Base-by-base conservation (phyloP, 2,329 filamentous ascomycete species). In the Zarea fungicola region DNA sequence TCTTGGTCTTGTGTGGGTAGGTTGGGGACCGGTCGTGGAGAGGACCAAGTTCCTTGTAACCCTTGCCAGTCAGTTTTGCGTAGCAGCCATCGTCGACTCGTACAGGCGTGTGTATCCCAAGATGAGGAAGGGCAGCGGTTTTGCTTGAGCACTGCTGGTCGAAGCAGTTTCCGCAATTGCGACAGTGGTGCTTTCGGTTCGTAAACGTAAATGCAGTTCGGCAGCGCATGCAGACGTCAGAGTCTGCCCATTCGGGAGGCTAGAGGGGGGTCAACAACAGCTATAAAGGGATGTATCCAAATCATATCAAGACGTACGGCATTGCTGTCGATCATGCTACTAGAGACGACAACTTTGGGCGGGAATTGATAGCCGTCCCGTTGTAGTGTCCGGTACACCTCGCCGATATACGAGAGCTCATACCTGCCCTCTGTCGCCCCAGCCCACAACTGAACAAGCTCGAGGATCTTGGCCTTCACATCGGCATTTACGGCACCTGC, bases 211-310 rank as follows among this genome's bases (percentile, higher is more conserved):
- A 99, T 16, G 89, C 72, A 11, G 92, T 96, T 58, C 93, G 84
- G 66, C 93, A 99, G 63, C 93, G 86, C 90, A 99, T 96, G 66
- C 93, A 99, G 26, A 99, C 92, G 61, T 99, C 93, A 10, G 92
- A 96, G 69, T 99, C 93, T 43, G 85, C 84, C 93, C 93, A 99
- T 69, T 99, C 93, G 1, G 93, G 93, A 9, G 93, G 93, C 85
- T 95, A 21, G 28, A 21, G 10, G 8, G 34, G 10, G 7, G 48
- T 48, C 22, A 48, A 32, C n/a, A 29, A n/a, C 29, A 28, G 5
- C n/a, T n/a, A n/a, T n/a, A n/a, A n/a, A n/a, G n/a, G n/a, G n/a
- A n/a, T n/a, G n/a, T n/a, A n/a, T n/a, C n/a, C 28, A 14, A 29
- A 8, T 29, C 28, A 29, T 29, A 14, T 29, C 28, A 8, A 29